Evolutionary conservation across 1,284 basidiomycete species (phyloP), one percentile per base, ranked within the genome.

Genomic region (Ganoderma leucocontextum): DNA sequence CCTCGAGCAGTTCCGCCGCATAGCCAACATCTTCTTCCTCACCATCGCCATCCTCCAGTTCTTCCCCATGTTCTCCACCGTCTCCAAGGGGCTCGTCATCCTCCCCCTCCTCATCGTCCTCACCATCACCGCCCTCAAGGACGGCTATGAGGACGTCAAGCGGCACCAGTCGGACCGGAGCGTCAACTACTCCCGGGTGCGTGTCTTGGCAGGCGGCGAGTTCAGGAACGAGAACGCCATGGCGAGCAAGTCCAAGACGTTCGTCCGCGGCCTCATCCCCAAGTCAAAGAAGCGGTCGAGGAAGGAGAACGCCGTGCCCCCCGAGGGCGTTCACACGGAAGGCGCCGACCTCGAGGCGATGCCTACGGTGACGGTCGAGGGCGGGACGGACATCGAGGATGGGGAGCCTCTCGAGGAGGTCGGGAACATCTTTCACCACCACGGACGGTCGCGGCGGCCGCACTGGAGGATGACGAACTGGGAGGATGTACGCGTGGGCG

Each of bases 101-200:
- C 84, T 99, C 4, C 98, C 98, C 0, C 86, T 99, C 25, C 81
- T 98, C 73, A 89, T 94, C 77, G 94, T 99, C 42, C 84, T 99
- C 49, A 85, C 84, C 38, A 93, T 99, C 74, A 98, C 97, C 0
- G 96, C 91, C 0, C 74, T 91, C 73, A 99, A 99, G 82, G 98
- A 99, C 82, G 97, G 89, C 0, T 99, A 98, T 80, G 98, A 99
- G 81, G 98, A 99, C 79, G 83, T 97, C 75, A 98, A 98, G 80
- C 92, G 98, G 5, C 98, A 99, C 80, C 95, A 99, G 82, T 95
- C 95, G 0, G 98, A 99, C 82, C 88, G 91, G 36, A 82, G 82
- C 62, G 92, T 98, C 74, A 99, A 99, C 80, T 89, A 94, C 74
- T 89, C 90, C 33, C 80, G 86, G 67, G 86, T 91, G n/a, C 89